These are phyloP conservation scores for Scytalidium sp. DNA, from an alignment of 2,329 filamentous ascomycete species.

Conservation along the genomic window DNA sequence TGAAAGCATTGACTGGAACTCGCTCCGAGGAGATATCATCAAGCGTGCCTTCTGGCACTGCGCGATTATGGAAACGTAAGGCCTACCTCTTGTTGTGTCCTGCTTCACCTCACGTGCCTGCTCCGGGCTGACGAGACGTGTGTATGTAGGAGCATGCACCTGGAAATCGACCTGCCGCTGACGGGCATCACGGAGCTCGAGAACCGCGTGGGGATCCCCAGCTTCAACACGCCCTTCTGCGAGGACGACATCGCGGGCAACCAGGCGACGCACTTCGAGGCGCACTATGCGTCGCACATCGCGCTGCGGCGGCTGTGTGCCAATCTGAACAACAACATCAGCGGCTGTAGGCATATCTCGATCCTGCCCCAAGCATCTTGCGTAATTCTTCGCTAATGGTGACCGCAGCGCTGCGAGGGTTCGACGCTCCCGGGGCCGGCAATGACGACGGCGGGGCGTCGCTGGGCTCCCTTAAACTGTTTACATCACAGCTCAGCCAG, in stretches of 20 bases:
- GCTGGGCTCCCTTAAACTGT: conserved; percentile 43
- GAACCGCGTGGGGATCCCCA: conserved; percentile 50
- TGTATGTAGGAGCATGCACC: conserved; percentile 51
- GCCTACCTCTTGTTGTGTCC: background rate
- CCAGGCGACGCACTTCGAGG: conserved; percentile 51
- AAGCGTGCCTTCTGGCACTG: conserved; percentile 57
- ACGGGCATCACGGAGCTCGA: conserved; percentile 53
- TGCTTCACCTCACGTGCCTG: too few relatives aligned
- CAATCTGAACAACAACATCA: conserved; percentile 49
- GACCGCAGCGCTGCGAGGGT: background rate
- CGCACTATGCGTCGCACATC: conserved; percentile 59
- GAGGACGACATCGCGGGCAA: conserved; percentile 45
- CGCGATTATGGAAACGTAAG: conserved; percentile 51
- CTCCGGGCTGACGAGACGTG: conserved; percentile 5
- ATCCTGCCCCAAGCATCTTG: background rate
- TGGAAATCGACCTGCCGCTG: conserved; percentile 56
- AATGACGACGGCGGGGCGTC: conserved; percentile 17
- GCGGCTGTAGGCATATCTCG: conserved; percentile 41
- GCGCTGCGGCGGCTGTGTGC: conserved; percentile 51
- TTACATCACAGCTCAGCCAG: conserved; percentile 51
- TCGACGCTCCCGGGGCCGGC: conserved; percentile 7
- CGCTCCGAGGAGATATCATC: conserved; percentile 46
- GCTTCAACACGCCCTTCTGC: conserved; percentile 46
- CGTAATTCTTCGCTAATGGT: conserved; percentile 10
- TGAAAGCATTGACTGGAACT: conserved; percentile 42